These are phyloP conservation scores for Gossypium turneri DNA, from an alignment of 345 rosid genomes.

Conservation along the genomic window DNA sequence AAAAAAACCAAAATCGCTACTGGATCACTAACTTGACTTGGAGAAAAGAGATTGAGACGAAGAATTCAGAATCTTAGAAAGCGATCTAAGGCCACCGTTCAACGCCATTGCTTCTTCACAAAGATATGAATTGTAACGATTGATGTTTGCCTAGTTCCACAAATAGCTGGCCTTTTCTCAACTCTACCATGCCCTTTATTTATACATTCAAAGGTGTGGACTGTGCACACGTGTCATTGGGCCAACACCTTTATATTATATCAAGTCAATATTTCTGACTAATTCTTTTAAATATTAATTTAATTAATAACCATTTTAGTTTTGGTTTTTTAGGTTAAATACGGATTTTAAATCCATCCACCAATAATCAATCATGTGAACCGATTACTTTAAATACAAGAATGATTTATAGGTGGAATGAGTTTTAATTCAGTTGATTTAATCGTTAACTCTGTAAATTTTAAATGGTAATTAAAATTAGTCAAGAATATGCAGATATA, in stretches of 20 bases:
- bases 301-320: too few species aligned
- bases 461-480: too few species aligned
- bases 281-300: too few species aligned
- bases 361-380: too few species aligned
- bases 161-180: not conserved
- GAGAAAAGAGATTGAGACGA: slow-evolving; percentile 50
- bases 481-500: too few species aligned
- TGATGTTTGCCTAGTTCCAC: not conserved
- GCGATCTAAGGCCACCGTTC: slow-evolving; percentile 64
- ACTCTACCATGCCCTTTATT: not conserved
- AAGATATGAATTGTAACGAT: not conserved
- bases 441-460: too few species aligned
- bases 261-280: too few species aligned
- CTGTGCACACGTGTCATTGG: not conserved
- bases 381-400: too few species aligned
- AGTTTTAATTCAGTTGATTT: too few species aligned
- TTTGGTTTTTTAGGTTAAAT: too few species aligned
- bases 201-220: not conserved
- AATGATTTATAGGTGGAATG: too few species aligned
- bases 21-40: slow-evolving; percentile 48
- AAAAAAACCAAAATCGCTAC: not conserved
- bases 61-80: slow-evolving; percentile 55
- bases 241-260: not conserved
- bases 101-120: slow-evolving; percentile 43
- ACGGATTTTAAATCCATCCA: too few species aligned